Conservation (phyloP, 495 filamentous ascomycete species). For the Penicillium malachiteum region DNA sequence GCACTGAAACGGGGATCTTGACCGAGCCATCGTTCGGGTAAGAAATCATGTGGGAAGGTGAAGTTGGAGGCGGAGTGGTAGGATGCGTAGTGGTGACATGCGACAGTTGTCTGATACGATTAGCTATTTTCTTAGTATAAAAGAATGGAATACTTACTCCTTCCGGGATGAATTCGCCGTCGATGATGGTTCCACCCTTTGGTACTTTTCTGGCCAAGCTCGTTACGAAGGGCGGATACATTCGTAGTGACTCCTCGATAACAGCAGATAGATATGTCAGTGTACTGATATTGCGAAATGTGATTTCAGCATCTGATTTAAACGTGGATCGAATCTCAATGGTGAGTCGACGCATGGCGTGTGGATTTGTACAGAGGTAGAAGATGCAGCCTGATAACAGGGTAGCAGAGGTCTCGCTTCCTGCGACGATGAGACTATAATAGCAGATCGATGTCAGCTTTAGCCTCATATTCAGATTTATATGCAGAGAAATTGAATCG, state of each 20-base stretch:
- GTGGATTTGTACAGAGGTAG: constrained; percentile 45
- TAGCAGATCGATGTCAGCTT: not conserved
- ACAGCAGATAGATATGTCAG: constrained; percentile 40
- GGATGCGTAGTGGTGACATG: constrained; percentile 38
- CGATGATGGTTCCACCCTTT: constrained; percentile 27
- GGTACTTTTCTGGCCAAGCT: constrained; percentile 30
- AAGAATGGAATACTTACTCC: constrained; percentile 11
- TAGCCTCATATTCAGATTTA: not conserved
- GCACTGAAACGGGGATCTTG: constrained; percentile 23
- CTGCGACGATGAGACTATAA: constrained; percentile 35
- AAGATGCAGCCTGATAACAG: constrained; percentile 48
- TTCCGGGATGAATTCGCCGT: constrained; percentile 32
- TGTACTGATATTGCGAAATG: constrained; percentile 31
- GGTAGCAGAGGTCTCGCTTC: constrained; percentile 61
- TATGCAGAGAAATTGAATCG: too few species aligned
- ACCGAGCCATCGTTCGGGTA: constrained; percentile 49
- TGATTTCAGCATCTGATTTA: constrained; percentile 38
- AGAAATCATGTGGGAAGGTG: constrained; percentile 33
- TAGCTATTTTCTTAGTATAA: too few species aligned
- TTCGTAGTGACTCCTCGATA: constrained; percentile 43
- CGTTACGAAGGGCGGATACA: constrained; percentile 39
- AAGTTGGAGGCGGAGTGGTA: constrained; percentile 37
- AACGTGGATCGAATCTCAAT: constrained; percentile 50
- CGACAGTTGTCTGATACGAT: constrained; percentile 26
- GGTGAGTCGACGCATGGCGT: constrained; percentile 32